Percentiles rank a stretch among this genome's conserved stretches.
These are phyloP conservation scores for Mycena rebaudengoi DNA, from an alignment of 768 basidiomycete genomes.

Conservation along the genomic window DNA sequence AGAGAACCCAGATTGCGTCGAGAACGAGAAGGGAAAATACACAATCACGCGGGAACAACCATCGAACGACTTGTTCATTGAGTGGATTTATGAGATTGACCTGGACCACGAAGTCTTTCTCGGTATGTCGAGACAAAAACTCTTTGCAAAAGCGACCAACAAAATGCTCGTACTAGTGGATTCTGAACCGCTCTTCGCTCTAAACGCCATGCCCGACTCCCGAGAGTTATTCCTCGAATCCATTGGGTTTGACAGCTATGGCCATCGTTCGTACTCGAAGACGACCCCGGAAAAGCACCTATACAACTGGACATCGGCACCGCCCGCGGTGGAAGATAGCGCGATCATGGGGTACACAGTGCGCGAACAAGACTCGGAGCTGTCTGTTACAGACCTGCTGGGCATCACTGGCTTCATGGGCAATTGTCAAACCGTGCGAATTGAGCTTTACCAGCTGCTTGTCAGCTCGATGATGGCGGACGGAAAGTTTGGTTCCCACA, in stretches of 20 bases:
- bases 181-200: slow-evolving; percentile 22
- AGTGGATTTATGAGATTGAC: slow-evolving; percentile 41
- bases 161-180: slow-evolving; percentile 21
- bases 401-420: neutral
- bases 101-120: slow-evolving; percentile 38
- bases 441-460: slow-evolving; percentile 26
- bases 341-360: slow-evolving; percentile 16
- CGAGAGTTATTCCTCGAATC: slow-evolving; percentile 16
- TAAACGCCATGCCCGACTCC: slow-evolving; percentile 23
- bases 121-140: slow-evolving; percentile 18
- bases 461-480: slow-evolving; percentile 13
- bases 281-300: slow-evolving; percentile 24
- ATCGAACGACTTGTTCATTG: slow-evolving; percentile 30
- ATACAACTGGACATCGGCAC: slow-evolving; percentile 29
- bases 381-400: slow-evolving; percentile 8
- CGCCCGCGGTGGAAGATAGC: slow-evolving; percentile 19
- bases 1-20: neutral
- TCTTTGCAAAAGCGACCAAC: neutral
- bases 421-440: slow-evolving; percentile 16
- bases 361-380: neutral
- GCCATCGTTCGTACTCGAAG: slow-evolving; percentile 10
- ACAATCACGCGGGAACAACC: slow-evolving; percentile 11
- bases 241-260: slow-evolving; percentile 30
- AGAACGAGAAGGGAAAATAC: neutral
- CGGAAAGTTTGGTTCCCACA: neutral